Evolutionary conservation across 208 protist species (phyloP), one percentile per base, ranked within the genome.

Genomic region (Eutreptiella sp.): DNA sequence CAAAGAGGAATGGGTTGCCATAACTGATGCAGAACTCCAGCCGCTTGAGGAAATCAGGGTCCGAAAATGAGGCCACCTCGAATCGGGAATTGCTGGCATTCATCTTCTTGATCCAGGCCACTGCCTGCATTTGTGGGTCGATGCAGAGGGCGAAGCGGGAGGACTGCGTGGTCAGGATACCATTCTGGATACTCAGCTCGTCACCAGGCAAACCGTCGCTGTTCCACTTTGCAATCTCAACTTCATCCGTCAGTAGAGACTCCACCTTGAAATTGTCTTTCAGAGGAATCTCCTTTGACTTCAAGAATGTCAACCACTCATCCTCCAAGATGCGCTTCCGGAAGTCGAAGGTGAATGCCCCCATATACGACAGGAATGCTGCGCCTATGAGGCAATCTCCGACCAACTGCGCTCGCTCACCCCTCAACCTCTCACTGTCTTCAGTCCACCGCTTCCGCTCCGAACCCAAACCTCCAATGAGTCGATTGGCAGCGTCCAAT

Each of bases 81-180:
- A 98, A 89, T 7, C 83, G 75, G 9, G 85, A 75, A 62, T 91
- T 92, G 59, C 72, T 68, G 41, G 77, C 72, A 68, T 97, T 89
- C 64, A 91, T 94, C 24, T 93, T 84, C 76, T 97, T 98, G 66
- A 99, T 99, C 95, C 96, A 99, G 35, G 81, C 88, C 14, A 98
- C 84, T 19, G 94, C 94, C 77, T 99, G 96, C 84, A 98, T 89
- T 77, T 99, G 96, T 21, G 97, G 96, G 72, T 99, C 97, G 54
- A 99, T 97, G 68, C 94, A 97, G 31, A 98, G 82, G 28, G 96
- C 94, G 67, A 94, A 98, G 28, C 92, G 84, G 46, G 82, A 88
- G 41, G 94, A 73, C 9, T 80, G 83, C 7, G 91, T 96, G 14
- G 80, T 83, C 21, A 99, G 76, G 45, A 98, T 96, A 66, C 94